Percentiles rank a stretch among this genome's conserved stretches.
Evolutionary conservation across 768 basidiomycete species (phyloP).

Genomic region (Ramaria rubella): DNA sequence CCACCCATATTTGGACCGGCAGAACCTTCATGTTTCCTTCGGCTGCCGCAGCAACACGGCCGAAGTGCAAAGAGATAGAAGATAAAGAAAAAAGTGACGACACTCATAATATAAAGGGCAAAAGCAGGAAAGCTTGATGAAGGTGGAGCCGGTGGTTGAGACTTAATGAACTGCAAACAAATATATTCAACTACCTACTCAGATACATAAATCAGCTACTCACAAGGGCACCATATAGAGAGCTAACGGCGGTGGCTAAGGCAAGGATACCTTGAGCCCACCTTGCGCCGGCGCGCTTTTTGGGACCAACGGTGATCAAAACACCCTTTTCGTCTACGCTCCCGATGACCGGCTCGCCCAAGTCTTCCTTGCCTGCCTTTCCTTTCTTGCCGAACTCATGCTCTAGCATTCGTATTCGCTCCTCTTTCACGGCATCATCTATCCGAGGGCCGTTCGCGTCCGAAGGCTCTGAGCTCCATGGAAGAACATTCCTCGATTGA

Average conservation of each 20-base stretch:
- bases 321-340: conserved; percentile 51
- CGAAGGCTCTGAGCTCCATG: conserved; percentile 7
- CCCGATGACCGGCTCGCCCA: conserved; percentile 48
- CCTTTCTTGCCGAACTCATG: conserved; percentile 51
- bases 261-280: conserved; percentile 45
- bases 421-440: conserved; percentile 42
- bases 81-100: conserved; percentile 43
- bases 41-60: conserved; percentile 46
- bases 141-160: conserved; percentile 44
- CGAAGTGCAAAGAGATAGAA: conserved; percentile 52
- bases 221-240: conserved; percentile 59
- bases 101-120: conserved; percentile 50
- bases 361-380: conserved; percentile 35
- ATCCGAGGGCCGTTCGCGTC: neutral
- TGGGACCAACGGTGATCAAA: conserved; percentile 58
- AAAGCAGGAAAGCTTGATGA: conserved; percentile 48
- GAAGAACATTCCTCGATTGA: conserved; percentile 4
- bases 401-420: conserved; percentile 65
- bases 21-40: conserved; percentile 23
- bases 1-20: conserved; percentile 27
- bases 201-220: conserved; percentile 19
- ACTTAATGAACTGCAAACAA: conserved; percentile 45
- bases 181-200: neutral
- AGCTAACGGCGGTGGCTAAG: conserved; percentile 44
- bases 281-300: conserved; percentile 46